Evolutionary conservation across 768 basidiomycete genomes (phyloP), one percentile per base, ranked within the genome.

Genomic region (Chiua virens): DNA sequence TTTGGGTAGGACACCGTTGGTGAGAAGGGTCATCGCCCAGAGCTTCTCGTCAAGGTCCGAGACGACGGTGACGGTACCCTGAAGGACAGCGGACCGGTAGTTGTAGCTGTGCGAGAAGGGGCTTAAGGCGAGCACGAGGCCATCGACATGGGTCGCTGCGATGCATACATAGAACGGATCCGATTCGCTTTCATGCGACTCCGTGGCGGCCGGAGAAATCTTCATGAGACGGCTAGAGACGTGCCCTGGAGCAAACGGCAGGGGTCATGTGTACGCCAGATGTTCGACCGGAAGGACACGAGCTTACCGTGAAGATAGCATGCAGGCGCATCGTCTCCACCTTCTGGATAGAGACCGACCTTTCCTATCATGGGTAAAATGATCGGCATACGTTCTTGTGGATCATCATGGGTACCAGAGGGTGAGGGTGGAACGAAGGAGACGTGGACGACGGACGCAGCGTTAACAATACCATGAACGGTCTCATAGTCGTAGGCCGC

Each of bases 341-440:
- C 37, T 21, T 43, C 23, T 4, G 57, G 53, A 38, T 64, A 65
- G n/a, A 56, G 35, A 1, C 52, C 63, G 1, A 65, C 42, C 45
- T 65, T 59, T 4, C 62, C 63, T 9, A 64, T 62, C 62, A 64
- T 65, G 17, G 63, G 62, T 18, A 65, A 30, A 50, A 65, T 64
- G 37, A 52, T 43, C 27, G 62, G 63, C 15, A 49, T 47, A 15
- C 54, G 52, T 5, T 59, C 50, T 3, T 32, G n/a, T 6, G 47
- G 49, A 22, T 56, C 51, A 3, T 54, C 57, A 21, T 53, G 53
- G 27, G 43, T 30, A 1, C 53, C 52, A 15, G 59, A 52, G 3
- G 43, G 27, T n/a, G 63, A 46, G 6, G 54, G 55, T 21, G 62
- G 57, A 42, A 64, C 44, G 32, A 64, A 64, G 8, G 62, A 64